Evolutionary conservation across 148 eudicot genomes (phyloP).

Genomic region (Dianthus caryophyllus): DNA sequence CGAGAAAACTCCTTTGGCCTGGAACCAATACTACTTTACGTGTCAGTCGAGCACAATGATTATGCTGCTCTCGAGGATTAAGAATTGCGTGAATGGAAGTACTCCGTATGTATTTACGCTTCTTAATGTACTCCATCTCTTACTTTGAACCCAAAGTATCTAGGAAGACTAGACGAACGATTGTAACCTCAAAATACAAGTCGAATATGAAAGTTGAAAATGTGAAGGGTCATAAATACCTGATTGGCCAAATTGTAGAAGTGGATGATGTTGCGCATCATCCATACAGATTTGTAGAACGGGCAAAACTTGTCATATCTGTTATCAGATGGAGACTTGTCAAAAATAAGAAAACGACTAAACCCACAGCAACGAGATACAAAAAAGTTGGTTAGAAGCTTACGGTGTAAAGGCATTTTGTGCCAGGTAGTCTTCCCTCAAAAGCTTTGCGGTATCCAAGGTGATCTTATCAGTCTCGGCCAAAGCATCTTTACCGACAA

Average conservation of each 20-base stretch:
- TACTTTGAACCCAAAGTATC: background rate
- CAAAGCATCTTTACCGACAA: constrained; percentile 96
- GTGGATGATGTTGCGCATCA: constrained; percentile 99
- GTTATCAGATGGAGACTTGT: constrained; percentile 22
- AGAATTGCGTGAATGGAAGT: too few relatives aligned
- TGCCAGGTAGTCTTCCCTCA: constrained; percentile 99
- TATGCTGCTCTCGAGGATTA: too few relatives aligned
- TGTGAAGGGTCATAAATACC: constrained; percentile 38
- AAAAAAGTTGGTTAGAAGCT: constrained; percentile 21
- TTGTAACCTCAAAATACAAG: background rate
- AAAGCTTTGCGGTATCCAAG: constrained; percentile 86
- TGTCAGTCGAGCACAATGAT: too few relatives aligned
- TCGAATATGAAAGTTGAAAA: background rate
- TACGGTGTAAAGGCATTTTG: constrained; percentile 99
- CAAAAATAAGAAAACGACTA: constrained; percentile 5
- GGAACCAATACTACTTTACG: too few relatives aligned
- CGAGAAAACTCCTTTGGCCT: too few relatives aligned
- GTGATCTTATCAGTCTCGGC: constrained; percentile 97
- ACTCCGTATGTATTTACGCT: too few relatives aligned
- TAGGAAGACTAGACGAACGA: background rate
- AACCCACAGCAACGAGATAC: constrained; percentile 4
- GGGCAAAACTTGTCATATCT: constrained; percentile 98
- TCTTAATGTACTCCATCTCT: background rate
- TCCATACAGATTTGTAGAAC: constrained; percentile 98
- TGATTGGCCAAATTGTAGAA: constrained; percentile 96